Evolutionary conservation across 2,329 filamentous ascomycete genomes (phyloP).

Genomic region (Claviceps capensis): DNA sequence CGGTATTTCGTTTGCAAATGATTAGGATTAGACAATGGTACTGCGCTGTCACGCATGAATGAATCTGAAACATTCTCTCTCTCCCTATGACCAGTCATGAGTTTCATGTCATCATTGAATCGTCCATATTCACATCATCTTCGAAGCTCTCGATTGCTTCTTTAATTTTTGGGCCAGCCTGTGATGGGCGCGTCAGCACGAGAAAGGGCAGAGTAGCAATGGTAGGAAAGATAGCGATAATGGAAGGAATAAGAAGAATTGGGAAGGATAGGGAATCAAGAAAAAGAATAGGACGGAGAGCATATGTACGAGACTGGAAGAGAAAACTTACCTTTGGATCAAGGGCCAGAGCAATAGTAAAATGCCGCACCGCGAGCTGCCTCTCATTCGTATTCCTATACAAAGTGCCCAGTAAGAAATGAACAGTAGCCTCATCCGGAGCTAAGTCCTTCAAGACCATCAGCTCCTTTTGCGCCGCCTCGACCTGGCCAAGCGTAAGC

Average conservation of each 20-base stretch:
- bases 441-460: conserved; percentile 81
- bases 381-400: conserved; percentile 62
- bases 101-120: conserved; percentile 44
- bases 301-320: too few relatives aligned
- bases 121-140: conserved; percentile 58
- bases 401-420: conserved; percentile 81
- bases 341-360: conserved; percentile 86
- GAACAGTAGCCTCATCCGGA: conserved; percentile 89
- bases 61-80: background rate
- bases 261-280: background rate
- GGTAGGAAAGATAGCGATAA: background rate
- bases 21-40: background rate
- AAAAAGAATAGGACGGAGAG: background rate
- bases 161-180: conserved; percentile 91
- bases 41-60: conserved; percentile 17
- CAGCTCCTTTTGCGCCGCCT: conserved; percentile 67
- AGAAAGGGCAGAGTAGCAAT: background rate
- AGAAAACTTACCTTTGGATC: conserved; percentile 71
- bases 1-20: background rate
- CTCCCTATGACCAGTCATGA: background rate
- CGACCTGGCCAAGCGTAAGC: conserved; percentile 57
- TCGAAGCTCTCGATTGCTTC: conserved; percentile 90
- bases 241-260: background rate
- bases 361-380: conserved; percentile 76
- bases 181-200: background rate